Base-by-base conservation (phyloP, 2,329 filamentous ascomycete species). In the Thielaviopsis populi region DNA sequence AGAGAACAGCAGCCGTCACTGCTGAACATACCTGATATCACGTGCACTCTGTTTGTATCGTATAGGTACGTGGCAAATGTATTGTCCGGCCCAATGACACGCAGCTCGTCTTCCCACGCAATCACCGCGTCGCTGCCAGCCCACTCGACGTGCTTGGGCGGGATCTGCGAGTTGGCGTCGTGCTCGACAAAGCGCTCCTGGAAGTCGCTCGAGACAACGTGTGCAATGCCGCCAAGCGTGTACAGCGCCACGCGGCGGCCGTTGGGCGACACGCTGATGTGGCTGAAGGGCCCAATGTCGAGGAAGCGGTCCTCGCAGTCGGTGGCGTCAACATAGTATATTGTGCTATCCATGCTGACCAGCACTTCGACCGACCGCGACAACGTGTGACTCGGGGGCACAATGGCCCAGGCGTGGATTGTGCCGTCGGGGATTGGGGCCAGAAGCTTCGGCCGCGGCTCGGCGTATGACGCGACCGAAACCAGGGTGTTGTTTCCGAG, bases 91-190 rank as follows among this genome's bases (percentile, higher is more conserved):
- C 92, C 94, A 66, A 99, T 87, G 33, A 99, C 80, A 71, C 96
- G 94, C 3, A 99, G 86, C 73, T 99, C 94, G 71, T 99, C 94
- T 71, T 97, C 94, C 94, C 94, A 99, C 0, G 91, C 91, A 69
- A 99, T 84, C 33, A 96, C 88, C 15, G 91, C 90, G 73, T 97
- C 92, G 70, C 94, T 92, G 4, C 94, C 94, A 73, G 94, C 99
- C 94, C 94, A 99, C 70, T 94, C 87, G 67, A 99, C 81, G 68
- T 94, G 89, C 69, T 89, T 87, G 2, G 94, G 94, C 1, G 86
- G 80, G 4, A 90, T 95, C 72, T 87, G 87, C 10, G 89, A 91
- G 68, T 86, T 86, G 0, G 91, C 92, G 70, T 96, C 85, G 71
- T 97, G 92, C 74, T 97, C 91, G 71, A 91, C 92, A 67, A 96